Conservation (phyloP, 257 asterid species). For the Parsonsia alboflavescens region DNA sequence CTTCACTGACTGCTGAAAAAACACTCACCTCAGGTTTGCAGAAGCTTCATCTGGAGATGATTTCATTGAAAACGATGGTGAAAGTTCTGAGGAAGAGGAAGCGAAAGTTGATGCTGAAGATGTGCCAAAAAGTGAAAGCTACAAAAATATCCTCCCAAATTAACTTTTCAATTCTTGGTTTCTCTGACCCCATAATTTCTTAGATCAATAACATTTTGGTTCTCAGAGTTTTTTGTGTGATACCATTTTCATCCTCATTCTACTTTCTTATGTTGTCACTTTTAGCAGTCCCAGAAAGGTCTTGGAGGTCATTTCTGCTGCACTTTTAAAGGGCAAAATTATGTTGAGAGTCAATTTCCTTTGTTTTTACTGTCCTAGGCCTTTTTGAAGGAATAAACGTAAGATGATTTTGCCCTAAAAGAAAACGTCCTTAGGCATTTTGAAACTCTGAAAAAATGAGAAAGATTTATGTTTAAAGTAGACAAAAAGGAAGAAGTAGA, state of each 20-base stretch:
- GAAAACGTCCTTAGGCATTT: not conserved
- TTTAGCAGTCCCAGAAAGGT: not conserved
- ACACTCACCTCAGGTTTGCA: conserved; percentile 45
- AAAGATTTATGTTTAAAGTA: not conserved
- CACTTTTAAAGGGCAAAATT: not conserved
- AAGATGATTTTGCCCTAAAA: not conserved
- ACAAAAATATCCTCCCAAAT: conserved; percentile 35
- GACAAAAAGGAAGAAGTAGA: not conserved
- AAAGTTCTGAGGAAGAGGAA: conserved; percentile 47
- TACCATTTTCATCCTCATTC: not conserved
- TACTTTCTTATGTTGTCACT: not conserved
- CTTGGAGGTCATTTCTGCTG: not conserved
- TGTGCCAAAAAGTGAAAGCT: conserved; percentile 16
- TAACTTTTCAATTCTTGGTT: not conserved
- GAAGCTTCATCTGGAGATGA: conserved; percentile 67
- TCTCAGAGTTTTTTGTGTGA: no score
- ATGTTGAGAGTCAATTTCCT: not conserved
- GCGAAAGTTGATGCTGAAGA: conserved; percentile 24
- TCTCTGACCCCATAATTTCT: not conserved
- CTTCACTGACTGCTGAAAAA: conserved; percentile 9
- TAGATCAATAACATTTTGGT: not conserved
- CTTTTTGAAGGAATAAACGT: not conserved
- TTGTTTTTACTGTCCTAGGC: not conserved
- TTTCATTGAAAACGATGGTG: conserved; percentile 33
- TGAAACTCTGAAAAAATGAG: not conserved